Percentiles rank a stretch among this genome's conserved stretches.
phyloP scores from a whole-genome alignment of 768 basidiomycete genomes.

The Sporobolomyces phaffii region DNA sequence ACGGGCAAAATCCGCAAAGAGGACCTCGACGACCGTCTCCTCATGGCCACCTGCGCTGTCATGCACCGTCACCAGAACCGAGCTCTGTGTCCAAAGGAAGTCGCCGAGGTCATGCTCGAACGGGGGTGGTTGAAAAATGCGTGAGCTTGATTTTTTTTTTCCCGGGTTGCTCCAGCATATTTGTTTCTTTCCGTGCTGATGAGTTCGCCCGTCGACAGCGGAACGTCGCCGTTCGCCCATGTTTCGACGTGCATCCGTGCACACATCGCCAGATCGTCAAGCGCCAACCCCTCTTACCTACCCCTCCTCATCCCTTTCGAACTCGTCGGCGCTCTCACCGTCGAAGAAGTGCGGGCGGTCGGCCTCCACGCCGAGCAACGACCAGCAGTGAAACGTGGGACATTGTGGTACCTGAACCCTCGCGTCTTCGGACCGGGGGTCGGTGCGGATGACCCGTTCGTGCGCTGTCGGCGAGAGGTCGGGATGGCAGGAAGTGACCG shows the following conservation, averaged over 20 bases:
- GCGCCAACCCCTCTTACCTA: slow-evolving; percentile 28
- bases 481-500: slow-evolving; percentile 21
- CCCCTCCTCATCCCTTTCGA: slow-evolving; percentile 41
- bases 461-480: slow-evolving; percentile 26
- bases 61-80: slow-evolving; percentile 37
- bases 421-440: slow-evolving; percentile 29
- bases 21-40: slow-evolving; percentile 35
- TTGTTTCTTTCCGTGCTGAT: too few relatives aligned
- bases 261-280: slow-evolving; percentile 35
- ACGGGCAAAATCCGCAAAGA: slow-evolving; percentile 22
- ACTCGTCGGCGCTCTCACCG: slow-evolving; percentile 35
- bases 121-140: slow-evolving; percentile 39
- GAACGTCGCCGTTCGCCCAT: slow-evolving; percentile 41
- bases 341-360: slow-evolving; percentile 38
- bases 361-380: slow-evolving; percentile 39
- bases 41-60: slow-evolving; percentile 37
- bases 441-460: slow-evolving; percentile 29
- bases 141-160: slow-evolving; percentile 22
- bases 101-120: slow-evolving; percentile 40
- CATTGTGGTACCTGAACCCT: slow-evolving; percentile 42
- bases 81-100: slow-evolving; percentile 42
- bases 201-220: slow-evolving; percentile 16
- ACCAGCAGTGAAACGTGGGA: slow-evolving; percentile 43
- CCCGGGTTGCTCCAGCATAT: neutral
- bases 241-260: slow-evolving; percentile 41